These are phyloP conservation scores for Syzygium jambos DNA, from an alignment of 345 rosid species.

Conservation along the genomic window DNA sequence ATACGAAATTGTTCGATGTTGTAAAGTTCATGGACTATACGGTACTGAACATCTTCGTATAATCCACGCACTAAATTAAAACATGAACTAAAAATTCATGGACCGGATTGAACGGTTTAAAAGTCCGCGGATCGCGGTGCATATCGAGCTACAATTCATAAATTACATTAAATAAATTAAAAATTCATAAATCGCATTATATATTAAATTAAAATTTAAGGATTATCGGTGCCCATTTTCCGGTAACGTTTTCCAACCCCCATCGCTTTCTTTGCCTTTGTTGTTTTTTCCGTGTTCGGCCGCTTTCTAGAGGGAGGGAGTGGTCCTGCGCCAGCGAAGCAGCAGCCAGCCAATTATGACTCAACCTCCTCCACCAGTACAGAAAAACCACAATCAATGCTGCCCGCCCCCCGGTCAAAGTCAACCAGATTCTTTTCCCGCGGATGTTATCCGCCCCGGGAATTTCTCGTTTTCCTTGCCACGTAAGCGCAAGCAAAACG, in stretches of 20 bases:
- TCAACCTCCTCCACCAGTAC: background rate
- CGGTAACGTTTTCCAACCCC: too few species aligned
- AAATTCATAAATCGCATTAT: too few species aligned
- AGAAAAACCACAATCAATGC: background rate
- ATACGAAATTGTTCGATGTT: too few species aligned
- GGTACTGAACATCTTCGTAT: too few species aligned
- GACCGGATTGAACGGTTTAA: too few species aligned
- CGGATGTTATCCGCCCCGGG: background rate
- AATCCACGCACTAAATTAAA: too few species aligned
- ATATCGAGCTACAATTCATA: rapidly evolving
- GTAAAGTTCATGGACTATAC: too few species aligned
- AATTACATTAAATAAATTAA: too few species aligned
- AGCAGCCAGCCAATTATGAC: background rate
- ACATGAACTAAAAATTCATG: too few species aligned
- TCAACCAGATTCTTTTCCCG: background rate
- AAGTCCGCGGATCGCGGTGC: rapidly evolving
- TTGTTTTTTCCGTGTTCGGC: too few species aligned
- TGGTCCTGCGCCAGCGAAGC: background rate
- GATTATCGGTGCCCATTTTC: too few species aligned
- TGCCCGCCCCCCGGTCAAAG: background rate
- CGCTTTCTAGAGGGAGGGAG: background rate
- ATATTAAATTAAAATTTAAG: too few species aligned
- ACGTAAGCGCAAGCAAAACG: background rate
- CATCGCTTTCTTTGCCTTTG: background rate
- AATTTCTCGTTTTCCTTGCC: background rate